Percentiles rank a stretch among this genome's conserved stretches.
Conservation (phyloP, 148 eudicot species). For the Persicaria maculosa region DNA sequence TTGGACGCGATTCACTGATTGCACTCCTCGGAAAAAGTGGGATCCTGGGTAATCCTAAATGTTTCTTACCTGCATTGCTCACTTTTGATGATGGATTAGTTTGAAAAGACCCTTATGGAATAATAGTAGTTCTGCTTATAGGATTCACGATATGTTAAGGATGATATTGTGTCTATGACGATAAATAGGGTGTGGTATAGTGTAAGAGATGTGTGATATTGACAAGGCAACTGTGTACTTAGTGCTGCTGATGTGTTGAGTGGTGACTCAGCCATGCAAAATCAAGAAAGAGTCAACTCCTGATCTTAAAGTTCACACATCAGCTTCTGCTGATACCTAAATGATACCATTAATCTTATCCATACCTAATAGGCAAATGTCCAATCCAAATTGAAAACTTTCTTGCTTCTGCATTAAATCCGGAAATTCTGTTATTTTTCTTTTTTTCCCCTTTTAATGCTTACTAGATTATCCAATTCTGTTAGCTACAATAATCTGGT, state of each 20-base stretch:
- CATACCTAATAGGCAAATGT: background rate
- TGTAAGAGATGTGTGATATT: background rate
- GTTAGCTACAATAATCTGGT: too few species aligned
- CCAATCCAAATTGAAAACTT: background rate
- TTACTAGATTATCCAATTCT: too few species aligned
- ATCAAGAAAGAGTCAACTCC: slow-evolving; percentile 1
- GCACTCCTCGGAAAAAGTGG: background rate
- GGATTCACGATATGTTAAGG: background rate
- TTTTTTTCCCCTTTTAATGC: too few species aligned
- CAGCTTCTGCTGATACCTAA: background rate
- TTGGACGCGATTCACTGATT: background rate
- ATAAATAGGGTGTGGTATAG: background rate
- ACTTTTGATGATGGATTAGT: background rate
- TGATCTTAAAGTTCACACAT: background rate
- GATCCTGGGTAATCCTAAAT: too few species aligned
- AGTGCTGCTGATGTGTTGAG: slow-evolving; percentile 8
- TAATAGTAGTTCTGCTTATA: background rate
- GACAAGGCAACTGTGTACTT: background rate
- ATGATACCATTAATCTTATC: slow-evolving; percentile 5
- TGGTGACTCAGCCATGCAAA: slow-evolving; percentile 7
- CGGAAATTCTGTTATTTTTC: too few species aligned
- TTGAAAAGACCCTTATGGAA: background rate
- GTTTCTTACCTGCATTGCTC: too few species aligned
- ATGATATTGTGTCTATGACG: background rate
- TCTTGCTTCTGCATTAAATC: too few species aligned